phyloP scores from a whole-genome alignment of 306 rosid species.

The Prunus kanzakura region DNA sequence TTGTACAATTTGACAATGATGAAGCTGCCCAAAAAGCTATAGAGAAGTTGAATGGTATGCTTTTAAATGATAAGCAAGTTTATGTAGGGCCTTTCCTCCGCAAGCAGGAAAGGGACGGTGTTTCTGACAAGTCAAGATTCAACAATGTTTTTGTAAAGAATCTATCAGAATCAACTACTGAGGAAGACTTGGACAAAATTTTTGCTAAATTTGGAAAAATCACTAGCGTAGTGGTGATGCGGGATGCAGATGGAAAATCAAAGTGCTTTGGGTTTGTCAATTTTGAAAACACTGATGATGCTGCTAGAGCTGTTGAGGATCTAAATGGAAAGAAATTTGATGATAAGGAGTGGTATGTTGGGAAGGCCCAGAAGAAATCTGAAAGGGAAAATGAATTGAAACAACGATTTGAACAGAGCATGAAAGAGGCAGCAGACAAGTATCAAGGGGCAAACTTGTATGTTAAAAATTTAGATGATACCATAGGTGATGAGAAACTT shows the following conservation, averaged over 20 bases:
- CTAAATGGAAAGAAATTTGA: constrained; percentile 73
- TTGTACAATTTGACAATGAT: constrained; percentile 90
- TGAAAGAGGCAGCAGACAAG: constrained; percentile 93
- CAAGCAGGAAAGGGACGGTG: constrained; percentile 86
- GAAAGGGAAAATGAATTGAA: constrained; percentile 84
- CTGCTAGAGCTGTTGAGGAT: constrained; percentile 75
- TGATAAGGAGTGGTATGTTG: constrained; percentile 89
- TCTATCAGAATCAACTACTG: constrained; percentile 69
- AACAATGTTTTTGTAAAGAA: constrained; percentile 92
- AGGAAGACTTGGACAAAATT: constrained; percentile 64
- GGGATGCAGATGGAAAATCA: constrained; percentile 93
- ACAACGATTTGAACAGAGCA: constrained; percentile 68
- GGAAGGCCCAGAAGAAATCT: constrained; percentile 94
- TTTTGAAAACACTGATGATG: constrained; percentile 85
- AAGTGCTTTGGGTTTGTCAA: constrained; percentile 94
- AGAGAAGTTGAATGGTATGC: constrained; percentile 90
- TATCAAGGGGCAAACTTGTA: constrained; percentile 90
- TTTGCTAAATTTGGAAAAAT: constrained; percentile 80
- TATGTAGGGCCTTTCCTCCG: constrained; percentile 98
- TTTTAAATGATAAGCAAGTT: constrained; percentile 92
- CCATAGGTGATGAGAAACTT: constrained; percentile 65
- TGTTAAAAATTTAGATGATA: constrained; percentile 80
- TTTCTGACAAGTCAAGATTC: constrained; percentile 54
- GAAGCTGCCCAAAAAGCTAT: constrained; percentile 91
- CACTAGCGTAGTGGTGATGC: constrained; percentile 89